Percentiles rank a stretch among this genome's conserved stretches.
These are phyloP conservation scores for Nicotiana tabacum DNA, from an alignment of 257 asterid genomes.

Conservation along the genomic window DNA sequence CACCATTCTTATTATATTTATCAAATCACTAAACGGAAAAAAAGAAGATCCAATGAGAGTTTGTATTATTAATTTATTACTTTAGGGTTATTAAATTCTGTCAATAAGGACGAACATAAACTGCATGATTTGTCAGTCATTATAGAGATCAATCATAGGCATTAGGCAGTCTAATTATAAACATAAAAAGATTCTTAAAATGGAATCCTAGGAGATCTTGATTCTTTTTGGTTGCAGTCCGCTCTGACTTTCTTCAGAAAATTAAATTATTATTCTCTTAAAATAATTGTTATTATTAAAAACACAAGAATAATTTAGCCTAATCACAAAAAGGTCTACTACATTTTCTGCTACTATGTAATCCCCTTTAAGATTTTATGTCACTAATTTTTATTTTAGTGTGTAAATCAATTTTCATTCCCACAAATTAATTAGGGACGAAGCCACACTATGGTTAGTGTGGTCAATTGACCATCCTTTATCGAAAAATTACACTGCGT, in stretches of 20 bases:
- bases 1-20: not conserved
- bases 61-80: not conserved
- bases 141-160: slow-evolving; percentile 31
- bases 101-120: slow-evolving; percentile 5
- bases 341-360: not conserved
- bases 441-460: too few relatives aligned
- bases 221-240: not conserved
- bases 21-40: not conserved
- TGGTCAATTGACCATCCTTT: too few relatives aligned
- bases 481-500: too few relatives aligned
- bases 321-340: not conserved
- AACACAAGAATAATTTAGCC: not conserved
- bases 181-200: slow-evolving; percentile 15
- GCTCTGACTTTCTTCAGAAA: not conserved
- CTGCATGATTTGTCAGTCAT: slow-evolving; percentile 21
- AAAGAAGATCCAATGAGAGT: not conserved
- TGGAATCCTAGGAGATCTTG: slow-evolving; percentile 3
- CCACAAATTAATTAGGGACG: too few relatives aligned
- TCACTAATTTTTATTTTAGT: too few relatives aligned
- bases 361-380: too few relatives aligned
- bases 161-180: slow-evolving; percentile 16
- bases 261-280: not conserved
- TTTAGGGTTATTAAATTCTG: not conserved
- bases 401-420: too few relatives aligned
- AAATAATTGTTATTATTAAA: not conserved